Evolutionary conservation across 2,329 filamentous ascomycete genomes (phyloP).

Genomic region (Pleoardoris graminearum): DNA sequence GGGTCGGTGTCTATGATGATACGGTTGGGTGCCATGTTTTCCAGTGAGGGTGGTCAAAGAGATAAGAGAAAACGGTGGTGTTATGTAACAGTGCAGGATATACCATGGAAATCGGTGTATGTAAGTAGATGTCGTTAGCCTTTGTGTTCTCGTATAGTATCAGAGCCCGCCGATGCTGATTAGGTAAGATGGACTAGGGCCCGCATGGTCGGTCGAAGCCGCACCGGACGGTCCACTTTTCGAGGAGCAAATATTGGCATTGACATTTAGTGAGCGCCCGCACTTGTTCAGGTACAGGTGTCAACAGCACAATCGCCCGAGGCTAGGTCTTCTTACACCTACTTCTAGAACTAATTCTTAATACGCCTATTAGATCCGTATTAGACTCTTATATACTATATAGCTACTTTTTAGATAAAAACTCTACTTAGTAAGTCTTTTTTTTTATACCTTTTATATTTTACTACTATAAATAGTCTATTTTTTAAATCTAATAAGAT

Average conservation of each 20-base stretch:
- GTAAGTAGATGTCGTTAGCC: neutral
- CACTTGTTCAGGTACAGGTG: slow-evolving; percentile 4
- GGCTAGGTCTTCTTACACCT: no score
- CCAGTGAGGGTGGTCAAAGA: no score
- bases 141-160: neutral
- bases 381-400: no score
- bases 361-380: no score
- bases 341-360: no score
- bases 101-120: neutral
- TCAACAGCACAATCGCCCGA: neutral
- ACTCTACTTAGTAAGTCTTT: no score
- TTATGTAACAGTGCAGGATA: neutral
- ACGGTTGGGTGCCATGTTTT: slow-evolving; percentile 53
- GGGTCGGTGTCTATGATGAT: slow-evolving; percentile 98
- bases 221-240: slow-evolving; percentile 1
- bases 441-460: no score
- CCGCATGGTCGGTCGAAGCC: slow-evolving; percentile 3
- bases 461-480: no score
- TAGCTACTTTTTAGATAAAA: no score
- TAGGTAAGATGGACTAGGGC: slow-evolving; percentile 23
- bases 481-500: no score
- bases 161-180: slow-evolving; percentile 14
- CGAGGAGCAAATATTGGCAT: neutral
- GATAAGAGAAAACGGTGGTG: neutral
- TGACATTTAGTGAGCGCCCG: slow-evolving; percentile 5